Evolutionary conservation across 257 asterid genomes (phyloP).

Genomic region (Nicotiana otophora): DNA sequence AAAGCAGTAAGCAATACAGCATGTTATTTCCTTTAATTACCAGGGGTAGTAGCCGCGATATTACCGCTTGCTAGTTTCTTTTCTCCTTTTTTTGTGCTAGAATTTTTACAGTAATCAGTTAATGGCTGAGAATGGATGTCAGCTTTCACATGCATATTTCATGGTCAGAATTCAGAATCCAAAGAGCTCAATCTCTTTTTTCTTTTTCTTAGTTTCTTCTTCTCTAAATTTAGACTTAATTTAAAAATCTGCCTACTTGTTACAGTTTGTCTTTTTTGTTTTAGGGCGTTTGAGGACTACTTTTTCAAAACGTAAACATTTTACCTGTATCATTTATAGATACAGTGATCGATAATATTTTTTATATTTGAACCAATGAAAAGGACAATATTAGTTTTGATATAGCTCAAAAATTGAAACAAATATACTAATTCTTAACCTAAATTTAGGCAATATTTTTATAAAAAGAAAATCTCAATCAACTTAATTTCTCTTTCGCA

Average conservation of each 20-base stretch:
- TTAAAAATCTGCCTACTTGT: background rate
- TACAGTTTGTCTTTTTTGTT: background rate
- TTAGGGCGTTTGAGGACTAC: background rate
- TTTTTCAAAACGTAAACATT: background rate
- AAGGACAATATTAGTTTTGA: no score
- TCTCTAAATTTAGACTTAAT: background rate
- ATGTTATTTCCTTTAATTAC: background rate
- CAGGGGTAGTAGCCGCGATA: background rate
- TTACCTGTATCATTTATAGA: background rate
- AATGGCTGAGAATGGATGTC: constrained; percentile 7
- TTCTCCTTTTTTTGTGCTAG: no score
- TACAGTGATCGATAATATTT: background rate
- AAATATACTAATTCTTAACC: background rate
- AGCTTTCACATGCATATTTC: constrained; percentile 26
- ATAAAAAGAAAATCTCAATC: no score
- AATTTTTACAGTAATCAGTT: background rate
- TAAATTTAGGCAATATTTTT: no score
- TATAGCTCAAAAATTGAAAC: background rate
- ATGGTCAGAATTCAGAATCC: constrained; percentile 2
- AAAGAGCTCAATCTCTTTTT: background rate
- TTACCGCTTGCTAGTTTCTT: background rate
- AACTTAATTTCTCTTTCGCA: no score
- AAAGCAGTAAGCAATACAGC: background rate
- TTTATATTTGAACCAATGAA: no score
- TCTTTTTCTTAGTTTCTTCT: background rate